Evolutionary conservation across 176 grass and related monocot genomes (phyloP).

Genomic region (Lolium multiflorum): DNA sequence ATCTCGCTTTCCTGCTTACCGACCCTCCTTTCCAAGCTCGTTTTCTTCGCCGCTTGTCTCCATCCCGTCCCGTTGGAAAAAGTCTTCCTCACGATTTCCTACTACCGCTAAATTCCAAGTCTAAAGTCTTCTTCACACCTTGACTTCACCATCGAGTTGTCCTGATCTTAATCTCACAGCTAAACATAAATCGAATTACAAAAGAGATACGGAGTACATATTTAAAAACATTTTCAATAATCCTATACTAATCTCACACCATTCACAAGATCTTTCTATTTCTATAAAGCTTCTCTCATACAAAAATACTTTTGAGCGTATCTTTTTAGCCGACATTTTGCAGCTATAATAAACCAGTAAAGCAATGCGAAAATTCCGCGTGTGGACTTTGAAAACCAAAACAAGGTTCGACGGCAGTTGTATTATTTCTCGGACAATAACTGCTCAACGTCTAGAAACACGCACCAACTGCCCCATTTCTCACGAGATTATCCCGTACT

Average conservation of each 20-base stretch:
- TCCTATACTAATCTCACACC: background rate
- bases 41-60: slow-evolving; percentile 22
- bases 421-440: slow-evolving; percentile 15
- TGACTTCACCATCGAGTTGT: background rate
- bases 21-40: background rate
- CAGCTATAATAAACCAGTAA: background rate
- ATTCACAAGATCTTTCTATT: background rate
- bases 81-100: slow-evolving; percentile 9
- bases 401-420: too few species aligned
- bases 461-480: slow-evolving; percentile 36
- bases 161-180: background rate
- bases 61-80: background rate
- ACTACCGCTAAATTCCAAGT: background rate
- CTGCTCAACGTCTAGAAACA: slow-evolving; percentile 22
- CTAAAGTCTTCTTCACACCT: slow-evolving; percentile 25
- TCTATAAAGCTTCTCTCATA: background rate
- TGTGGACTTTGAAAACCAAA: background rate
- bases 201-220: background rate
- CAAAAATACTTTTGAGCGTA: background rate
- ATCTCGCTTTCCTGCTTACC: slow-evolving; percentile 30
- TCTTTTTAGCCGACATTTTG: background rate
- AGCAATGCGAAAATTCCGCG: background rate
- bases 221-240: background rate
- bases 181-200: background rate
- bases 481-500: slow-evolving; percentile 4